Evolutionary conservation across 805 yeast species (phyloP).

Genomic region (Wickerhamomyces rabaulensis): DNA sequence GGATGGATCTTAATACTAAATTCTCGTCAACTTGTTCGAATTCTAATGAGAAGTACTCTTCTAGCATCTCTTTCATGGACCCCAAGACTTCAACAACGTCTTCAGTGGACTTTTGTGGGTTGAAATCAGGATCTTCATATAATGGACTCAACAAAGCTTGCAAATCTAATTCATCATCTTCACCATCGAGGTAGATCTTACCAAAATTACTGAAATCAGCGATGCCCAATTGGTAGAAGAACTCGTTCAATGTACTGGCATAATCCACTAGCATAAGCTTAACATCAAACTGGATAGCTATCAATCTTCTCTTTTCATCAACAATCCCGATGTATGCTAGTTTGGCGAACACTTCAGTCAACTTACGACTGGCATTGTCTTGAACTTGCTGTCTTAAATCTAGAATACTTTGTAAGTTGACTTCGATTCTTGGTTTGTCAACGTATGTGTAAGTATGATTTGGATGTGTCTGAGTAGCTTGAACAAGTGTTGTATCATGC

Average conservation of each 20-base stretch:
- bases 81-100: constrained; percentile 25
- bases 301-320: constrained; percentile 62
- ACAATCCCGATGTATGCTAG: constrained; percentile 79
- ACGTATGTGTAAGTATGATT: not conserved
- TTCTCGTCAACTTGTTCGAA: constrained; percentile 27
- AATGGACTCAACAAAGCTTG: constrained; percentile 4
- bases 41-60: constrained; percentile 67
- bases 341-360: constrained; percentile 65
- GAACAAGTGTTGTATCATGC: constrained; percentile 1
- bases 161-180: constrained; percentile 14
- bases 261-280: constrained; percentile 77
- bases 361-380: constrained; percentile 36
- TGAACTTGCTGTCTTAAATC: constrained; percentile 50
- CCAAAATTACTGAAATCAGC: constrained; percentile 84
- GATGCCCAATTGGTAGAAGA: constrained; percentile 78
- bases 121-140: constrained; percentile 10
- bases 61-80: constrained; percentile 69
- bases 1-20: constrained; percentile 47
- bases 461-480: not conserved
- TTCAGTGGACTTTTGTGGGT: constrained; percentile 21
- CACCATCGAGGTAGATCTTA: constrained; percentile 33
- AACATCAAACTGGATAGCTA: constrained; percentile 82
- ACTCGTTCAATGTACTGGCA: constrained; percentile 56
- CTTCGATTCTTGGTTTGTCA: constrained; percentile 30
- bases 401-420: constrained; percentile 55